Evolutionary conservation across 1,139 yeast species (phyloP), one percentile per base, ranked within the genome.

Genomic region (Yamadazyma taylorii): DNA sequence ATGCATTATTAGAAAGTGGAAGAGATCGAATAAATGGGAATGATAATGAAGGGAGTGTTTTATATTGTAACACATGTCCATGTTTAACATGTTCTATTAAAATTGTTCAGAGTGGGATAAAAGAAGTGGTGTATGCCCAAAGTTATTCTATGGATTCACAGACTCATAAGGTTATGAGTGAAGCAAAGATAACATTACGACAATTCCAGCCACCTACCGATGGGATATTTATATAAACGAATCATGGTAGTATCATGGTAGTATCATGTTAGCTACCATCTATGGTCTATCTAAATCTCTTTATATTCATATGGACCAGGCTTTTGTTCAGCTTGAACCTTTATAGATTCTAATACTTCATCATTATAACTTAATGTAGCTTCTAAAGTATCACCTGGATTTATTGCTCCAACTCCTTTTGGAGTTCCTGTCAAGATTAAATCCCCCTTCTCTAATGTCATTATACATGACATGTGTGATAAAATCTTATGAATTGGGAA

Each of bases 61-160:
- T 92, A 39, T 92, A 92, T 60, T 94, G 98, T 62, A 92, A 92
- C 58, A 92, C 98, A 0, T 92, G 97, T 55, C 99, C 99, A 0
- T 94, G 99, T 57, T 68, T 92, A 43, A 94, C 98, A 0, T 92
- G 99, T 59, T 81, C 96, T 5, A 88, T 92, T 34, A 92, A 92
- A 62, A 90, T 92, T 37, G 96, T 89, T 8, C 99, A 92, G 61
- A 75, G 86, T 48, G 98, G 98, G 1, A 82, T 92, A 34, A 72
- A 69, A 23, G 96, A 90, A 58, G 97, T 92, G n/a, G 95, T 92
- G 3, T 92, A 89, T 55, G 87, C 95, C 3, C 95, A 86, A 60
- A 79, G 89, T 42, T 92, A 92, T 57, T 82, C 92, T 34, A 92
- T 92, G 97, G 98, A 92, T 55, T 75, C 67, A 9, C 69, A 75